Percentiles rank a stretch among this genome's conserved stretches.
These are phyloP conservation scores for Globisporangium alternatum DNA, from an alignment of 352 stramenopile species.

Conservation along the genomic window DNA sequence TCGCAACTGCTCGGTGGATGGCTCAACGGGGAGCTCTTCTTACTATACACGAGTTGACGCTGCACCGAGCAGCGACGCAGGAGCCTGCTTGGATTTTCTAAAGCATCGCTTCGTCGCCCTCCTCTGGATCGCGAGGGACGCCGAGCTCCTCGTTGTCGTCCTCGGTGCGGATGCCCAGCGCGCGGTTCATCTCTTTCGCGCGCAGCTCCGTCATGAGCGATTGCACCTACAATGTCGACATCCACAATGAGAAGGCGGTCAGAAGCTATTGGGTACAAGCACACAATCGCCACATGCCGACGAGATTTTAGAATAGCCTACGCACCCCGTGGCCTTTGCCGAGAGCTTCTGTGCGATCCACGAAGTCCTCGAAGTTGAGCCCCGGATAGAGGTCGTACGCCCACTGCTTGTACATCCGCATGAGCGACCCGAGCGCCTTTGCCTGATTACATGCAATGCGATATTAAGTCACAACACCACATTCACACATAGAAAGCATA, in stretches of 20 bases:
- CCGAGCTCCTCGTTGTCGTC: slow-evolving; percentile 18
- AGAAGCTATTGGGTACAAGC: not conserved
- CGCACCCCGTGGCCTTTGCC: slow-evolving; percentile 46
- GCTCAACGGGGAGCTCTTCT: not conserved
- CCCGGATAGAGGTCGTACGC: slow-evolving; percentile 80
- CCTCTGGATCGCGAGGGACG: slow-evolving; percentile 10
- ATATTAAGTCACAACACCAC: not conserved
- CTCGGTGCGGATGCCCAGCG: slow-evolving; percentile 14
- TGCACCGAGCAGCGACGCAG: not conserved
- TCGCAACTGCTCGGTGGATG: not conserved
- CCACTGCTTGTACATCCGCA: slow-evolving; percentile 87
- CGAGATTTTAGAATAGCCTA: not conserved
- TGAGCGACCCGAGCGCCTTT: slow-evolving; percentile 56
- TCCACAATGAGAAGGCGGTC: not conserved
- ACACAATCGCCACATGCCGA: not conserved
- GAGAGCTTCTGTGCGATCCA: slow-evolving; percentile 57
- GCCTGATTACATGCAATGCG: slow-evolving; percentile 20
- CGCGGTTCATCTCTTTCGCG: slow-evolving; percentile 50
- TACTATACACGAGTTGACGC: slow-evolving; percentile 14
- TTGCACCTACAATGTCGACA: slow-evolving; percentile 34
- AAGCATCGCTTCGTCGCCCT: slow-evolving; percentile 43
- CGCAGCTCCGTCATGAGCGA: slow-evolving; percentile 56
- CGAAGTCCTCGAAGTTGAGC: slow-evolving; percentile 82
- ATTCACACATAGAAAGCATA: not conserved
- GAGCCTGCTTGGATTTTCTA: slow-evolving; percentile 6